Conservation (phyloP, 352 stramenopile genomes). For the Elongisporangium prolatum region DNA sequence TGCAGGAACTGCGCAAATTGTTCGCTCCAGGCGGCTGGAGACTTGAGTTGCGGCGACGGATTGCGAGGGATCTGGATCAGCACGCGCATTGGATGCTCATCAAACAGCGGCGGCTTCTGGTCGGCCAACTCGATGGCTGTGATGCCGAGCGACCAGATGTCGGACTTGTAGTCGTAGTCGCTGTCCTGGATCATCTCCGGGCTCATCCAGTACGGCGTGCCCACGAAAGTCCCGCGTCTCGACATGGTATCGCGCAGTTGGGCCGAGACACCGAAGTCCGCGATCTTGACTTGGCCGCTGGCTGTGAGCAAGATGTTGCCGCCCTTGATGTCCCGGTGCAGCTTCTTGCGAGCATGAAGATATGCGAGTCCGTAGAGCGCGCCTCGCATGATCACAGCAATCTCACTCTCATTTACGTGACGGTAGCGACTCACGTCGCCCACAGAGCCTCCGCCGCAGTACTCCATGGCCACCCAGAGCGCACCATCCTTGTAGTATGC, state of each 20-base stretch:
- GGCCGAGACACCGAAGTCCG: slow-evolving; percentile 88
- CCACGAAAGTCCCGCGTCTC: slow-evolving; percentile 74
- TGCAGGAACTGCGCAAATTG: slow-evolving; percentile 84
- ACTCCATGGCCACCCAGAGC: slow-evolving; percentile 89
- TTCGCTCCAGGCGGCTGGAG: slow-evolving; percentile 67
- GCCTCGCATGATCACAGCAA: slow-evolving; percentile 74
- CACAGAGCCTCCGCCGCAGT: slow-evolving; percentile 80
- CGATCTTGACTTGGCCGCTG: slow-evolving; percentile 92
- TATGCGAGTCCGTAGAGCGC: slow-evolving; percentile 78
- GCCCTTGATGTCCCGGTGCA: slow-evolving; percentile 93
- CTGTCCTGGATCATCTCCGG: slow-evolving; percentile 91
- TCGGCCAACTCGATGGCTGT: slow-evolving; percentile 91
- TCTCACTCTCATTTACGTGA: slow-evolving; percentile 54
- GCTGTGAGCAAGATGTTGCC: slow-evolving; percentile 95
- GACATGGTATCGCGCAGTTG: slow-evolving; percentile 56
- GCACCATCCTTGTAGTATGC: slow-evolving; percentile 83
- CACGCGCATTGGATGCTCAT: slow-evolving; percentile 88
- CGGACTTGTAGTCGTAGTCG: slow-evolving; percentile 90
- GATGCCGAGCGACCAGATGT: slow-evolving; percentile 90
- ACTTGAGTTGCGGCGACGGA: slow-evolving; percentile 65
- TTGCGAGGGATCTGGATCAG: slow-evolving; percentile 79
- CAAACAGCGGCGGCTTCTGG: slow-evolving; percentile 85
- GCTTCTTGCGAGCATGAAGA: slow-evolving; percentile 78
- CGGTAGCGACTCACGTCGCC: slow-evolving; percentile 59
- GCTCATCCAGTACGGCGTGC: slow-evolving; percentile 94